A percentile compares a stretch with the other conserved stretches of the same genome.
These are phyloP conservation scores for Podospora anserina DNA, from an alignment of 495 filamentous ascomycete genomes.

Conservation along the genomic window DNA sequence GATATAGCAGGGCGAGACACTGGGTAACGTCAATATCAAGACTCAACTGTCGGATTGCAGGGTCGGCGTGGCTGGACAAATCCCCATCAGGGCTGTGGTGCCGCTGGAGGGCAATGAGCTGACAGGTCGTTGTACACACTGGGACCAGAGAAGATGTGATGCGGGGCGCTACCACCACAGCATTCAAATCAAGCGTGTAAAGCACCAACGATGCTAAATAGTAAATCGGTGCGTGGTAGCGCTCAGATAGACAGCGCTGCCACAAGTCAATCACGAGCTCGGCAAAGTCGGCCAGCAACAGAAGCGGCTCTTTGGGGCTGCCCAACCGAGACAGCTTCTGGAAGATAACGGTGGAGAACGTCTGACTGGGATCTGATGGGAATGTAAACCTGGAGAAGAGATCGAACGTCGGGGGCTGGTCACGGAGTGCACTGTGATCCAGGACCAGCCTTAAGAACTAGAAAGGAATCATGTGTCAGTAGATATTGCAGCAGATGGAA, in stretches of 20 bases:
- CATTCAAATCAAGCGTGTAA: slow-evolving; percentile 41
- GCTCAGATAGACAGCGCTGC: slow-evolving; percentile 42
- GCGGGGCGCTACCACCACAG: slow-evolving; percentile 39
- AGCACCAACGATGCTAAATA: slow-evolving; percentile 40
- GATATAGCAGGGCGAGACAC: slow-evolving; percentile 41
- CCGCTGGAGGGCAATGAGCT: slow-evolving; percentile 30
- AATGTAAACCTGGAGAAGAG: slow-evolving; percentile 40
- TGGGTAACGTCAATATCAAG: slow-evolving; percentile 38
- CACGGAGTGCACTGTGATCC: slow-evolving; percentile 38
- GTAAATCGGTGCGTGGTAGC: slow-evolving; percentile 43
- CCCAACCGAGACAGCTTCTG: slow-evolving; percentile 41
- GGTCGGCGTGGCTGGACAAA: slow-evolving; percentile 26
- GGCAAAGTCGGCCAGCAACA: slow-evolving; percentile 44
- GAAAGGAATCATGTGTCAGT: background rate
- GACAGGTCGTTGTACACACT: slow-evolving; percentile 38
- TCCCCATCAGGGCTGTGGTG: slow-evolving; percentile 29
- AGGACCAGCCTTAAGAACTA: slow-evolving; percentile 46
- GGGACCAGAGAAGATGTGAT: slow-evolving; percentile 43
- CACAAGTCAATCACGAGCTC: slow-evolving; percentile 44
- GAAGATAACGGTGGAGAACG: slow-evolving; percentile 44
- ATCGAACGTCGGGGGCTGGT: slow-evolving; percentile 42
- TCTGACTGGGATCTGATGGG: slow-evolving; percentile 38
- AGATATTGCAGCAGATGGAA: slow-evolving; percentile 38
- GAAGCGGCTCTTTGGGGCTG: slow-evolving; percentile 34
- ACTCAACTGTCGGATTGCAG: slow-evolving; percentile 22